Evolutionary conservation across 2,329 filamentous ascomycete species (phyloP).

Genomic region (Clonostachys byssicola): DNA sequence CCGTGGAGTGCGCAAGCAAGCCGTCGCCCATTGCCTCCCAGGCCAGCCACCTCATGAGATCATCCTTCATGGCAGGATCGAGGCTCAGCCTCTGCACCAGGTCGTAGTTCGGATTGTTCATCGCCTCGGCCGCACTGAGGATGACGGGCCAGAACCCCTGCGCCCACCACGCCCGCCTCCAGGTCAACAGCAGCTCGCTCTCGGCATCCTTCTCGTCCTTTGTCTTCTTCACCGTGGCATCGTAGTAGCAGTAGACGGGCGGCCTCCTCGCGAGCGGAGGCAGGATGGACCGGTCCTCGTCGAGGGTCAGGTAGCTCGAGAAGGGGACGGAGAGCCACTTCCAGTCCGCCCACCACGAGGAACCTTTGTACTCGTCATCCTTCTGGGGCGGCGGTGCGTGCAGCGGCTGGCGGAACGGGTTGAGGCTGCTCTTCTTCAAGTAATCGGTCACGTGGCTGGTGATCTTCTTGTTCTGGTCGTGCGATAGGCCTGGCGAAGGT

Average conservation of each 20-base stretch:
- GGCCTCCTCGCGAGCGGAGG: slow-evolving; percentile 69
- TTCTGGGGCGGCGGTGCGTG: slow-evolving; percentile 71
- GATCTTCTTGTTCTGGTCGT: slow-evolving; percentile 34
- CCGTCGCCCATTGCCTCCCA: slow-evolving; percentile 91
- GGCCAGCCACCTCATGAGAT: slow-evolving; percentile 82
- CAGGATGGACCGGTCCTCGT: slow-evolving; percentile 71
- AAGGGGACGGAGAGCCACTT: slow-evolving; percentile 84
- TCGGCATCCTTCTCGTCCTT: slow-evolving; percentile 66
- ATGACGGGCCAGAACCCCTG: slow-evolving; percentile 86
- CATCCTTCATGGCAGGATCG: slow-evolving; percentile 57
- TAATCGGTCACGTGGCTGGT: slow-evolving; percentile 15
- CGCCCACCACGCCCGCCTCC: slow-evolving; percentile 94
- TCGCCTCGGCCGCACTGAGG: slow-evolving; percentile 73
- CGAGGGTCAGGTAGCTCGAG: slow-evolving; percentile 73
- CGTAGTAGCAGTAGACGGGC: slow-evolving; percentile 88
- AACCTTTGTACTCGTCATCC: slow-evolving; percentile 74
- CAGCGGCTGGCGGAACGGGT: slow-evolving; percentile 64
- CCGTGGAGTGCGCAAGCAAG: slow-evolving; percentile 71
- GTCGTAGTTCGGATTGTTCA: slow-evolving; percentile 75
- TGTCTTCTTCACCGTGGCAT: slow-evolving; percentile 59
- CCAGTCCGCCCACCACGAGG: slow-evolving; percentile 84
- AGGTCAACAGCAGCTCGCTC: slow-evolving; percentile 74
- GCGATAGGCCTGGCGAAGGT: slow-evolving; percentile 42
- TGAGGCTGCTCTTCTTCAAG: slow-evolving; percentile 45
- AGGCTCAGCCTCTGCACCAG: slow-evolving; percentile 62